phyloP scores from a whole-genome alignment of 257 asterid genomes.

The Ocimum tenuiflorum region DNA sequence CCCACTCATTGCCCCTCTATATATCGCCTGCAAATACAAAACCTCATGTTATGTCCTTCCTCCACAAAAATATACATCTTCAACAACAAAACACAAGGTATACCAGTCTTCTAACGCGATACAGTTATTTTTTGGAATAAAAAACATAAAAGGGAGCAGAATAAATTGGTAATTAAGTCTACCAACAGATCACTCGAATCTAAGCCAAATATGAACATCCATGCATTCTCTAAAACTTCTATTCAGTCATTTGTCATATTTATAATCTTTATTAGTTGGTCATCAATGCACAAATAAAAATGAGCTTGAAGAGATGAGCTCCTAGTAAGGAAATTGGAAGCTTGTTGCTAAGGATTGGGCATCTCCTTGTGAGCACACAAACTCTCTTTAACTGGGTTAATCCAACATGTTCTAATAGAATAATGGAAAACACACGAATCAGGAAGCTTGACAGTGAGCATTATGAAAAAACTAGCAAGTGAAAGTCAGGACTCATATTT shows the following conservation, averaged over 20 bases:
- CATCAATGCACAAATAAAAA: background rate
- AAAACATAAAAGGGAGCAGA: background rate
- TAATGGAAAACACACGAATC: background rate
- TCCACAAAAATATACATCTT: background rate
- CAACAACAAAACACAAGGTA: background rate
- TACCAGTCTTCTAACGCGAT: background rate
- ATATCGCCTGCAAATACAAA: constrained; percentile 61
- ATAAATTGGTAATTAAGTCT: background rate
- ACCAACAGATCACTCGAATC: background rate
- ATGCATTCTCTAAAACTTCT: background rate
- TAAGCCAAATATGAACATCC: too few relatives aligned
- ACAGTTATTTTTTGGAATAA: background rate
- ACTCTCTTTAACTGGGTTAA: background rate
- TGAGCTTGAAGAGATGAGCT: background rate
- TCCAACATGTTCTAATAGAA: background rate
- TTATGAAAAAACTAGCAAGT: background rate
- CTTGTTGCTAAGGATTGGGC: background rate
- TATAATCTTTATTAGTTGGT: background rate
- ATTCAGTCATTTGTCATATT: background rate
- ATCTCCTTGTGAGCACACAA: background rate
- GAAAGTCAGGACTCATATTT: background rate
- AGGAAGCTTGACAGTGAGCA: background rate
- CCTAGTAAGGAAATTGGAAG: background rate
- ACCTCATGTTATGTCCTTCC: background rate
- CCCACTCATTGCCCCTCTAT: constrained; percentile 91